These are phyloP conservation scores for Tetrahymena borealis DNA, from an alignment of 73 alveolate species.

Conservation along the genomic window DNA sequence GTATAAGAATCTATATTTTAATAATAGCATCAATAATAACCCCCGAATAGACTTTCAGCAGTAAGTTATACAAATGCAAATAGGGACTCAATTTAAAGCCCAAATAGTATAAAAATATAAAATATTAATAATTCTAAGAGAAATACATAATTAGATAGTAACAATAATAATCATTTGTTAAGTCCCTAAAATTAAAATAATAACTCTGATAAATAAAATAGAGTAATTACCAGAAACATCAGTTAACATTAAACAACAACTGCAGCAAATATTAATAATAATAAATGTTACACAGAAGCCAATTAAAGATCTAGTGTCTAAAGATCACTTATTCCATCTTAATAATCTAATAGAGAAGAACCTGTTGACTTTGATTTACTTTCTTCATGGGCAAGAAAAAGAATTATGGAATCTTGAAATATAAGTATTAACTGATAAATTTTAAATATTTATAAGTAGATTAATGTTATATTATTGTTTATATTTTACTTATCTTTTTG, in stretches of 20 bases:
- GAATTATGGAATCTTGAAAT: background rate
- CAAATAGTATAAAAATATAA: background rate
- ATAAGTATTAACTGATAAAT: background rate
- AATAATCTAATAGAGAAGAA: background rate
- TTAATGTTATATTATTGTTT: background rate
- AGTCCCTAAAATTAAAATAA: background rate
- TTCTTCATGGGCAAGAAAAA: background rate
- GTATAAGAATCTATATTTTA: background rate
- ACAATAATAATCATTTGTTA: background rate
- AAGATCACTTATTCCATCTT: background rate
- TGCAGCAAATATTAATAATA: background rate
- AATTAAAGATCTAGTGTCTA: background rate
- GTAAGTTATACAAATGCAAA: background rate
- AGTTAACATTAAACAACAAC: background rate
- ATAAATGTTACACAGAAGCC: background rate
- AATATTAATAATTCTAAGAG: background rate
- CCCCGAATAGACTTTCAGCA: background rate
- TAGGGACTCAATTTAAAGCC: background rate
- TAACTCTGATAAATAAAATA: background rate
- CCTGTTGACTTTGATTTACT: background rate
- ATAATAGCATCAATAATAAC: background rate
- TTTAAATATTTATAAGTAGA: background rate
- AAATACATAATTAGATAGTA: background rate
- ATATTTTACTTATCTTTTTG: too few species aligned
- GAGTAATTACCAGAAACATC: background rate